Evolutionary conservation across 306 rosid species (phyloP), one percentile per base, ranked within the genome.

Genomic region (Dalbergia oliveri): DNA sequence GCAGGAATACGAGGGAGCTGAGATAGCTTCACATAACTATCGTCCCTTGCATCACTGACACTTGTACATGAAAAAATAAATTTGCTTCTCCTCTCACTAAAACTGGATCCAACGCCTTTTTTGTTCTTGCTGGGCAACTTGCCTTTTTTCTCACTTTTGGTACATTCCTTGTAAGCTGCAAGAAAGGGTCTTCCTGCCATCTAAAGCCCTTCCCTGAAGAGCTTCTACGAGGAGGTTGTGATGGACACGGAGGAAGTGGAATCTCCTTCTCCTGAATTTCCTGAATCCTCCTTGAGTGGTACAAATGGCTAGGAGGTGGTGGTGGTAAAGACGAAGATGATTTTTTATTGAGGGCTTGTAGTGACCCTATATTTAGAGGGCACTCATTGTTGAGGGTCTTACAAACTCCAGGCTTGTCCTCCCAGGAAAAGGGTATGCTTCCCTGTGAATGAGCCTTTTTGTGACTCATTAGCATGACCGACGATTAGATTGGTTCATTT

Each of bases 351-450:
- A n/a, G 58, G 80, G 68, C 26, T 49, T 66, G 54, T 56, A 21
- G 34, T 12, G 54, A 37, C 77, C 66, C 79, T n/a, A 39, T 37
- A 26, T 74, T 76, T 33, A 53, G 4, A 75, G 84, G 82, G 79
- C n/a, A 67, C 11, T 74, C 87, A 43, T 69, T 66, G 66, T 79
- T 71, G 3, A 70, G 63, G 49, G 80, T 84, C 88, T 93, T 91
- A 67, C 91, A 91, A 71, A 93, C 77, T 12, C 98, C 97, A 0
- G 97, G 98, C 54, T 83, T 86, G 83, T 88, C 93, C 77, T 93
- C 98, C 98, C 97, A 93, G 3, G 97, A 86, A 62, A 93, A 93
- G 77, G 97, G 98, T 87, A 93, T 82, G 93, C 90, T 93, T 83
- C 98, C 93, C 41, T 87, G 87, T 6, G 98, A 93, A 82, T 84